phyloP scores from a whole-genome alignment of 2,329 filamentous ascomycete genomes.

The Zymoseptoria pseudotritici region DNA sequence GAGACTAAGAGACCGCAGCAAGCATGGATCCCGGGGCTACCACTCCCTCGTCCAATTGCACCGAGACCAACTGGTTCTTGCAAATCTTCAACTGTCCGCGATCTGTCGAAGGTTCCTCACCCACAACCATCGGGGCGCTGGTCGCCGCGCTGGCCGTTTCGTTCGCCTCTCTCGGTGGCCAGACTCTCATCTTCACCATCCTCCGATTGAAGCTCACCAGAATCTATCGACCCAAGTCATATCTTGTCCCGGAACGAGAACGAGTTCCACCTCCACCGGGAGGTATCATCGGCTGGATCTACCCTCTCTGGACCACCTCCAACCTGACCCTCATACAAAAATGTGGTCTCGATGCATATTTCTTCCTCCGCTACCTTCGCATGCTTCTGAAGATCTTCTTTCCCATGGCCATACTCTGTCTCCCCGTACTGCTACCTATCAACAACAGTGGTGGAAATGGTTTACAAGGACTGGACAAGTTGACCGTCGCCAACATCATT shows the following conservation, averaged over 20 bases:
- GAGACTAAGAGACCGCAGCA: neutral
- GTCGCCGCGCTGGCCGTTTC: constrained; percentile 32
- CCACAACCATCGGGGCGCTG: constrained; percentile 15
- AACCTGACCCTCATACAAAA: constrained; percentile 86
- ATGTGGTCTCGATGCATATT: constrained; percentile 92
- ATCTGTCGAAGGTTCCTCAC: neutral
- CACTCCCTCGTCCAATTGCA: neutral
- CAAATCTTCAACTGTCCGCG: constrained; percentile 7
- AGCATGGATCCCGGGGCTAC: neutral
- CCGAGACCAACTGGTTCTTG: neutral
- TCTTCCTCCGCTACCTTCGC: constrained; percentile 86
- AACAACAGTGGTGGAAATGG: constrained; percentile 62
- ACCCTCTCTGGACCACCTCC: constrained; percentile 57
- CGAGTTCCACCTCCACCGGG: constrained; percentile 66
- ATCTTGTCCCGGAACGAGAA: constrained; percentile 77
- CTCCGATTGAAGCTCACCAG: constrained; percentile 70
- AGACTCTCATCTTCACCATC: constrained; percentile 64
- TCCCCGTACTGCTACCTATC: constrained; percentile 79
- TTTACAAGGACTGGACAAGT: constrained; percentile 64
- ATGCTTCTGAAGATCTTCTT: constrained; percentile 87
- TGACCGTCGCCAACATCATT: constrained; percentile 83
- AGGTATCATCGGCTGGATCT: constrained; percentile 48
- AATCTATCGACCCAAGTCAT: constrained; percentile 86
- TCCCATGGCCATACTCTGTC: constrained; percentile 66
- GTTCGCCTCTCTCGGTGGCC: constrained; percentile 30